Percentiles rank a stretch among this genome's conserved stretches.
These are phyloP conservation scores for Fragaria iinumae DNA, from an alignment of 306 rosid species.

Conservation along the genomic window DNA sequence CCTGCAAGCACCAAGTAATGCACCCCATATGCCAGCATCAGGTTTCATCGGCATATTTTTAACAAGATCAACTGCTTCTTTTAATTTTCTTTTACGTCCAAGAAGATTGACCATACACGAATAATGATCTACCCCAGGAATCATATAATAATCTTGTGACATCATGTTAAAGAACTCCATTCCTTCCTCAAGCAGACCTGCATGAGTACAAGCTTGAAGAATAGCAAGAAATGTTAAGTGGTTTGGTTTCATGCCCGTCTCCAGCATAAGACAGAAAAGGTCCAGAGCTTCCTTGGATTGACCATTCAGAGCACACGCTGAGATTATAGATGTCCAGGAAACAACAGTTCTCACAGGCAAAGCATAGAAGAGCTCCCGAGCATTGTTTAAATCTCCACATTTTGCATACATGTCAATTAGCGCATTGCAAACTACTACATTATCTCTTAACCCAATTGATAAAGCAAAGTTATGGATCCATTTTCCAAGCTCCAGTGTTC, in stretches of 20 bases:
- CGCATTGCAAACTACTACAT: slow-evolving; percentile 57
- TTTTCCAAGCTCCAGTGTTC: slow-evolving; percentile 55
- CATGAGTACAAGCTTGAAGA: slow-evolving; percentile 75
- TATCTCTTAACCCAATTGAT: slow-evolving; percentile 43
- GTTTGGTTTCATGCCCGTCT: slow-evolving; percentile 52
- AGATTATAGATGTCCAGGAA: slow-evolving; percentile 66
- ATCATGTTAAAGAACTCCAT: slow-evolving; percentile 48
- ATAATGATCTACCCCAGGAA: slow-evolving; percentile 63
- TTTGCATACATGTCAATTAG: slow-evolving; percentile 75
- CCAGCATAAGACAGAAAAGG: slow-evolving; percentile 46
- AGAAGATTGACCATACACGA: slow-evolving; percentile 65
- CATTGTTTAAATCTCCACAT: slow-evolving; percentile 54
- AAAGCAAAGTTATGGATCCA: slow-evolving; percentile 48
- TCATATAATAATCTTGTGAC: slow-evolving; percentile 38
- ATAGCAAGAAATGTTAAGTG: slow-evolving; percentile 62
- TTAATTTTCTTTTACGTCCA: slow-evolving; percentile 50
- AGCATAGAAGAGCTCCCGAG: slow-evolving; percentile 42
- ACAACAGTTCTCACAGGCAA: slow-evolving; percentile 51
- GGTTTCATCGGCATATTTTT: slow-evolving; percentile 50
- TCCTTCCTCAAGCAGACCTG: slow-evolving; percentile 67
- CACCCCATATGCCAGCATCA: slow-evolving; percentile 65
- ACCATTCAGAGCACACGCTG: slow-evolving; percentile 68
- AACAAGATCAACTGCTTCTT: slow-evolving; percentile 59
- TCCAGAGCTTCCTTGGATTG: slow-evolving; percentile 54
- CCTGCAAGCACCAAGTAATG: slow-evolving; percentile 66